Base-by-base conservation (phyloP, 2,329 filamentous ascomycete genomes). In the Scopulariopsis brevicaulis region DNA sequence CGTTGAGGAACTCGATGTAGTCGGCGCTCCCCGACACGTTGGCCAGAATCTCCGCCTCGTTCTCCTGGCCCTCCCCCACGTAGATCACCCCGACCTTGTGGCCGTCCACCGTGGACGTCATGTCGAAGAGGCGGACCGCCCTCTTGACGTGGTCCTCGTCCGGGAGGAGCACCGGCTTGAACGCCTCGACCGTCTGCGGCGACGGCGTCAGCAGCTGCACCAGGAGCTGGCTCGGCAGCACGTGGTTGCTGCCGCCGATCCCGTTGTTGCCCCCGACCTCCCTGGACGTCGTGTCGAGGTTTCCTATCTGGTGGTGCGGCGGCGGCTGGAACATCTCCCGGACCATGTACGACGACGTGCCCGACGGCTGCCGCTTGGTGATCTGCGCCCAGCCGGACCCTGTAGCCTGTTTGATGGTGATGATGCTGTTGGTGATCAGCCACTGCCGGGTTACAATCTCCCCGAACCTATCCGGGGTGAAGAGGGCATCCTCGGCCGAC, bases 81-180 rank as follows among this genome's bases (percentile, higher is more conserved):
- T 96, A 99, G 48, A 99, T 85, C 24, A 99, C 87, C 18, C 94
- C 94, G 50, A 96, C 87, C 71, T 96, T 96, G 77, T 97, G 91
- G 7, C 91, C 91, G 70, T 99, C 94, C 4, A 99, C 86, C 10
- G 90, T 92, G 43, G 93, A 87, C 63, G 84, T 95, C 35, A 86
- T 84, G 70, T 99, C 94, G 69, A 99, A 95, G 14, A 84, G 78
- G 43, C 82, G 81, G 46, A 99, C 85, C 0, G 90, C 87, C 63
- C 93, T 84, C 43, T 83, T 80, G 2, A 86, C 83, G 35, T 81
- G 79, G 18, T 90, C 87, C 59, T 87, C 79, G 32, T 77, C 73
- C 0, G 91, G 90, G 7, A 97, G 77, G 0, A 86, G 83, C 53
- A 96, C 84, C 11, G 89, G 90, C 53, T 87, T 86, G 58, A 81